Percentiles rank a stretch among this genome's conserved stretches.
Evolutionary conservation across 176 grass and related monocot genomes (phyloP).

Genomic region (Carex kokanica): DNA sequence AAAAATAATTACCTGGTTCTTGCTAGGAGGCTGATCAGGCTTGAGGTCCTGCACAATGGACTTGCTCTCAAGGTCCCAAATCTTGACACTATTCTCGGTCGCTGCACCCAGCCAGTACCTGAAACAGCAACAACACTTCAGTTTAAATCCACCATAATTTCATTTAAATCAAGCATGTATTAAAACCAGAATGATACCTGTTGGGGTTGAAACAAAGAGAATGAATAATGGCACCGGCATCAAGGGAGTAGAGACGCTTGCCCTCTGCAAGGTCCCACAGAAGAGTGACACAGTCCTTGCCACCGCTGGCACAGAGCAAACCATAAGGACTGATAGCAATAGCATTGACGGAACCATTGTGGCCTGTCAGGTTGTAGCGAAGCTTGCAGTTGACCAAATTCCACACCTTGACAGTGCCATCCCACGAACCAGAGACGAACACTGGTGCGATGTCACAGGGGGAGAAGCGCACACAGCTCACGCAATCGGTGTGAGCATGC

Average conservation of each 20-base stretch:
- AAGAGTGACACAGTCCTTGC: conserved; percentile 61
- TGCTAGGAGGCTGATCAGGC: conserved; percentile 46
- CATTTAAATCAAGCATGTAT: background rate
- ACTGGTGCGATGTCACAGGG: conserved; percentile 39
- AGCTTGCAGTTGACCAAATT: conserved; percentile 88
- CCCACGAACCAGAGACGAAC: conserved; percentile 81
- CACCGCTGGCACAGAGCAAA: conserved; percentile 79
- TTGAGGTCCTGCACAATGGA: conserved; percentile 82
- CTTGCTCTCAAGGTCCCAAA: conserved; percentile 95
- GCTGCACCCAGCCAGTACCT: conserved; percentile 89
- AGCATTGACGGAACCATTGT: conserved; percentile 60
- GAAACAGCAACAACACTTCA: background rate
- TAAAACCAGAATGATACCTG: conserved; percentile 13
- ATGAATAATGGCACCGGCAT: conserved; percentile 63
- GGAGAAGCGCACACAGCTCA: conserved; percentile 79
- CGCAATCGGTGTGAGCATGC: conserved; percentile 69
- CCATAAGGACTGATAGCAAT: conserved; percentile 81
- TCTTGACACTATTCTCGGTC: conserved; percentile 75
- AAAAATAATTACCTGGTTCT: conserved; percentile 38
- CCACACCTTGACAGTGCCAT: conserved; percentile 90
- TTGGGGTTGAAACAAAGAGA: conserved; percentile 86
- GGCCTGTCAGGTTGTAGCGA: conserved; percentile 48
- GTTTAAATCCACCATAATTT: background rate
- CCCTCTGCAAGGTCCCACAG: conserved; percentile 81
- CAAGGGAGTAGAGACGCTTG: conserved; percentile 70